Evolutionary conservation across 2,329 filamentous ascomycete species (phyloP).

Genomic region (Neonectria neomacrospora): DNA sequence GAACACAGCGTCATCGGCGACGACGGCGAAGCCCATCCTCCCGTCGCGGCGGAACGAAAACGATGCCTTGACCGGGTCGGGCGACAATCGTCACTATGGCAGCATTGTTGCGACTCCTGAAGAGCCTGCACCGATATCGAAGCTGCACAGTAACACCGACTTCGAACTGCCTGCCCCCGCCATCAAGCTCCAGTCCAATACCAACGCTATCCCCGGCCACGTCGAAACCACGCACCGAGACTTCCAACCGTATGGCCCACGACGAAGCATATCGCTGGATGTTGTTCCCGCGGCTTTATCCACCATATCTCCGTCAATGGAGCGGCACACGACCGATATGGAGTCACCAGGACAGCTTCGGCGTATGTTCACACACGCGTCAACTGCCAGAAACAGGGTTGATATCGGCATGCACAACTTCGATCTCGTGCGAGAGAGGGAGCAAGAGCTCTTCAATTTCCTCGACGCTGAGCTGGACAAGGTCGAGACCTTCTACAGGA

Average conservation of each 20-base stretch:
- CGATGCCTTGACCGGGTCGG: conserved; percentile 54
- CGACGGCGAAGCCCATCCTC: conserved; percentile 34
- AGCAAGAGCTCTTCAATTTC: conserved; percentile 89
- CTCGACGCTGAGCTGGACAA: conserved; percentile 88
- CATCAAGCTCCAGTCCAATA: conserved; percentile 52
- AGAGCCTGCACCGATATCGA: conserved; percentile 40
- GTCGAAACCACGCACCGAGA: conserved; percentile 31
- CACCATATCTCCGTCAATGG: conserved; percentile 26
- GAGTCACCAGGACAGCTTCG: conserved; percentile 48
- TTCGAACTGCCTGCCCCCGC: conserved; percentile 68
- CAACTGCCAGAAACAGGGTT: conserved; percentile 44
- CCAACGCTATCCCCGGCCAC: conserved; percentile 40
- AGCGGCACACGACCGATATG: conserved; percentile 19
- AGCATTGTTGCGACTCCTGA: conserved; percentile 62
- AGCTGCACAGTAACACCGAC: conserved; percentile 38
- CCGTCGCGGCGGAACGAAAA: conserved; percentile 48
- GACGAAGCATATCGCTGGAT: conserved; percentile 52
- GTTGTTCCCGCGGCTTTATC: conserved; percentile 37
- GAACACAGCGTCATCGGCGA: conserved; percentile 23
- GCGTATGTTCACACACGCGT: conserved; percentile 50
- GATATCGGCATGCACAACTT: conserved; percentile 58
- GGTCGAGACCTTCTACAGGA: conserved; percentile 88
- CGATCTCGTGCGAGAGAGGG: conserved; percentile 75
- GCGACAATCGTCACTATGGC: conserved; percentile 60
- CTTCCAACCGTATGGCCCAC: conserved; percentile 43